phyloP scores from a whole-genome alignment of 768 basidiomycete genomes.

The Mycena pura region DNA sequence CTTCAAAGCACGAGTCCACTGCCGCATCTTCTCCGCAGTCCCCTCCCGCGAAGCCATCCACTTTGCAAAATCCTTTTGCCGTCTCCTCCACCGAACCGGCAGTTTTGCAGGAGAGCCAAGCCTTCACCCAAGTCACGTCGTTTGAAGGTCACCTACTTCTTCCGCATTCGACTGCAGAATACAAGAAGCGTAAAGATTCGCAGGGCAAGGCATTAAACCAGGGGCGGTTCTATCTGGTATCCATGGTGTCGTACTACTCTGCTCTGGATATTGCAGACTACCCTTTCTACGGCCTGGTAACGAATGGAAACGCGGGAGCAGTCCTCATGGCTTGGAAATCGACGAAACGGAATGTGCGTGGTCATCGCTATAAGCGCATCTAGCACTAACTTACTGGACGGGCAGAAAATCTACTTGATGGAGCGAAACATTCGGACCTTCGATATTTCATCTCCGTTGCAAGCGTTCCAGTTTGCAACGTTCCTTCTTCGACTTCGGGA shows the following conservation, averaged over 20 bases:
- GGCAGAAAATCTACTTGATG: not conserved
- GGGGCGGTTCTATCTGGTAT: conserved; percentile 6
- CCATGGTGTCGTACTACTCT: conserved; percentile 1
- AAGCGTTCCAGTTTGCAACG: conserved; percentile 2
- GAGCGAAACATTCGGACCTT: conserved; percentile 5
- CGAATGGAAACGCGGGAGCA: not conserved
- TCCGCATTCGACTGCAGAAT: not conserved
- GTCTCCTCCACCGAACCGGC: not conserved
- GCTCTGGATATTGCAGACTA: conserved; percentile 6
- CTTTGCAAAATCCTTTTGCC: not conserved
- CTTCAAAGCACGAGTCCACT: too few relatives aligned
- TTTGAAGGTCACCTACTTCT: not conserved
- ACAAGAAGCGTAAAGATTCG: not conserved
- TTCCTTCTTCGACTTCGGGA: conserved; percentile 7
- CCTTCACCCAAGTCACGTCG: not conserved
- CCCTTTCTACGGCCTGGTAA: conserved; percentile 10
- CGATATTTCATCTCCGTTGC: not conserved
- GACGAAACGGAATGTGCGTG: not conserved
- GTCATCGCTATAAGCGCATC: not conserved
- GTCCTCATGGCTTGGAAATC: conserved; percentile 16
- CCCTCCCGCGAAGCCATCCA: not conserved
- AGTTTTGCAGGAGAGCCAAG: not conserved
- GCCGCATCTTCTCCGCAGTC: too few relatives aligned
- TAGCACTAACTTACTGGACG: not conserved
- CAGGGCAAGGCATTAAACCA: not conserved